Percentiles rank a stretch among this genome's conserved stretches.
Conservation (phyloP, 2,329 filamentous ascomycete genomes). For the Colletotrichum godetiae region DNA sequence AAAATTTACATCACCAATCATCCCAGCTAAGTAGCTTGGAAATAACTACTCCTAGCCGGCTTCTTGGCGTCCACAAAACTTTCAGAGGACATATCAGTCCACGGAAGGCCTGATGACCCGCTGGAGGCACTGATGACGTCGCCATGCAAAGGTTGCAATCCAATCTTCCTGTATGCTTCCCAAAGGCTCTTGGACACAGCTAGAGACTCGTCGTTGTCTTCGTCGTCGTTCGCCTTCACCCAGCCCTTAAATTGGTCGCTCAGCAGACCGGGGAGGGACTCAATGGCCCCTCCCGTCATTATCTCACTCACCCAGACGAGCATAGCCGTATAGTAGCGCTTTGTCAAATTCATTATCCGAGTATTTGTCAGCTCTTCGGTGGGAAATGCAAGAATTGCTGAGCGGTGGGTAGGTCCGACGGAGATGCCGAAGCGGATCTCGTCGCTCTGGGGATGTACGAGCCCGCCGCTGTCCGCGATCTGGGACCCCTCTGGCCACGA, state of each 20-base stretch:
- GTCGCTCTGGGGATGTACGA: neutral
- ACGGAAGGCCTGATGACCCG: neutral
- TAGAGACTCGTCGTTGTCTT: neutral
- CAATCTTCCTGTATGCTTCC: neutral
- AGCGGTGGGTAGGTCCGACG: neutral
- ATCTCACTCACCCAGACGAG: neutral
- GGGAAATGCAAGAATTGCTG: neutral
- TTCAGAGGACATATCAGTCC: neutral
- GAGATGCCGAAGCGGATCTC: neutral
- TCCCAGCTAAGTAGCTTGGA: neutral
- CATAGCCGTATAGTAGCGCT: slow-evolving; percentile 8
- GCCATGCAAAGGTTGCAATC: neutral
- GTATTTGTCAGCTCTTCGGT: neutral
- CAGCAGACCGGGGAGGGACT: neutral
- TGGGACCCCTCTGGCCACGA: neutral
- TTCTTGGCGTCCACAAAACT: neutral
- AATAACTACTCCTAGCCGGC: neutral
- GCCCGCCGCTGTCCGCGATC: neutral
- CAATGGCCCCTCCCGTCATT: neutral
- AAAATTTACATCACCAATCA: neutral
- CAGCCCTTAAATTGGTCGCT: neutral
- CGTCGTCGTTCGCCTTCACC: neutral
- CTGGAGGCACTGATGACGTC: neutral
- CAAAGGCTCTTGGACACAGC: neutral
- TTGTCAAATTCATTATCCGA: neutral